Conservation (phyloP, 768 basidiomycete species). For the Ephemerocybe angulata region DNA sequence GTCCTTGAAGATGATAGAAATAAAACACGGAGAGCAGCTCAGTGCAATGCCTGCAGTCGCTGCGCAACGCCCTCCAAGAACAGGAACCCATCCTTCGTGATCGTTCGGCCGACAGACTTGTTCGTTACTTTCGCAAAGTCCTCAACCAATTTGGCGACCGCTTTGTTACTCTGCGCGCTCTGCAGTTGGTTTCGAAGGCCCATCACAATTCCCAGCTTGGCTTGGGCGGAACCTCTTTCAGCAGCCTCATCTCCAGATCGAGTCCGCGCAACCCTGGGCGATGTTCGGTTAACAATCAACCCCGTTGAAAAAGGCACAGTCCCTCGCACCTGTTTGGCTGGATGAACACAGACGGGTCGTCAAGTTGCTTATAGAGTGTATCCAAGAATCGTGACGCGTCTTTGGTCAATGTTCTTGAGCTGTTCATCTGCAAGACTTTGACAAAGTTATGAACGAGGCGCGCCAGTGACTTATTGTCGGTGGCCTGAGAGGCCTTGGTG, state of each 20-base stretch:
- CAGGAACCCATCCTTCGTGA: conserved; percentile 72
- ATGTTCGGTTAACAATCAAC: not conserved
- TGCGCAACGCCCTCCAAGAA: conserved; percentile 62
- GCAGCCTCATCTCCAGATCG: conserved; percentile 37
- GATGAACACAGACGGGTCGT: conserved; percentile 59
- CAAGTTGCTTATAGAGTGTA: conserved; percentile 64
- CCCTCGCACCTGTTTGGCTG: conserved; percentile 48
- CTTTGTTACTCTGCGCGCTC: conserved; percentile 47
- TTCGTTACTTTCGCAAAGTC: conserved; percentile 72
- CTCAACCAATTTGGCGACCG: conserved; percentile 59
- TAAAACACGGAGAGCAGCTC: conserved; percentile 10
- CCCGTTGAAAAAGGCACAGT: conserved; percentile 2
- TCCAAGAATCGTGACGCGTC: conserved; percentile 72
- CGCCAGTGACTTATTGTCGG: conserved; percentile 54
- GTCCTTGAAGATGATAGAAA: conserved; percentile 2
- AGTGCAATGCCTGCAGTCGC: conserved; percentile 44
- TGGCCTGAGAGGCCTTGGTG: conserved; percentile 38
- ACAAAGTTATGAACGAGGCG: conserved; percentile 56
- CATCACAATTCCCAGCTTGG: conserved; percentile 59
- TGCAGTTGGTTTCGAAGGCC: conserved; percentile 53
- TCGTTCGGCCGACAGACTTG: conserved; percentile 61
- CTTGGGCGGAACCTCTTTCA: conserved; percentile 44
- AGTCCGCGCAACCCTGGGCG: conserved; percentile 31
- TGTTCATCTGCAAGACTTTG: conserved; percentile 59
- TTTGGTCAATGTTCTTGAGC: conserved; percentile 62